A percentile compares a stretch with the other conserved stretches of the same genome.
These are phyloP conservation scores for Diutina catenulata DNA, from an alignment of 1,139 yeast species.

Conservation along the genomic window DNA sequence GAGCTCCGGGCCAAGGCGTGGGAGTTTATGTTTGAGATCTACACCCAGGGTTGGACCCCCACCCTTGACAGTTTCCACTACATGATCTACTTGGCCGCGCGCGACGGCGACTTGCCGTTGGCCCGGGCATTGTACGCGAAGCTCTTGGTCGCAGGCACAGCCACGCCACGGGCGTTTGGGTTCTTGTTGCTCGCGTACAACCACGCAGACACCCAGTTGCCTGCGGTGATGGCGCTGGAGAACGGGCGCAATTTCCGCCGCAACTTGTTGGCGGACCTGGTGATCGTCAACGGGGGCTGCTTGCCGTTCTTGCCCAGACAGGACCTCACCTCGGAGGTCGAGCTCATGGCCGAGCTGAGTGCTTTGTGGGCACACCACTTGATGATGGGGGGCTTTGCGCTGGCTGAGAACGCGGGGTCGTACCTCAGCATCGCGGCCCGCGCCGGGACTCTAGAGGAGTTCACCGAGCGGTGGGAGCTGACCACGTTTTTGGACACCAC, in stretches of 20 bases:
- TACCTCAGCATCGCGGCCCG: conserved; percentile 45
- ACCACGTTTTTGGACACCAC: conserved; percentile 31
- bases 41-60: conserved; percentile 39
- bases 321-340: conserved; percentile 24
- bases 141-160: conserved; percentile 31
- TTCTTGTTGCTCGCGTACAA: conserved; percentile 49
- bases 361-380: conserved; percentile 61
- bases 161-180: conserved; percentile 33
- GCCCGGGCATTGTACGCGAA: conserved; percentile 61
- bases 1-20: conserved; percentile 51
- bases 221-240: conserved; percentile 29
- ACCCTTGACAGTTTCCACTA: conserved; percentile 45
- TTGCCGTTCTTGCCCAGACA: conserved; percentile 56
- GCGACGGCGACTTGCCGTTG: conserved; percentile 68
- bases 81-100: conserved; percentile 63
- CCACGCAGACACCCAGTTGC: conserved; percentile 15
- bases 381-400: conserved; percentile 30
- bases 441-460: conserved; percentile 35
- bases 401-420: conserved; percentile 30
- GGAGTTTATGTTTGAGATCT: conserved; percentile 63
- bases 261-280: conserved; percentile 25
- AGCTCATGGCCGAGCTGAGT: conserved; percentile 60
- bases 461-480: conserved; percentile 35
- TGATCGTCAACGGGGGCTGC: conserved; percentile 8
- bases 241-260: conserved; percentile 36